Conservation (phyloP, 345 rosid species). For the Geranium rotundifolium region DNA sequence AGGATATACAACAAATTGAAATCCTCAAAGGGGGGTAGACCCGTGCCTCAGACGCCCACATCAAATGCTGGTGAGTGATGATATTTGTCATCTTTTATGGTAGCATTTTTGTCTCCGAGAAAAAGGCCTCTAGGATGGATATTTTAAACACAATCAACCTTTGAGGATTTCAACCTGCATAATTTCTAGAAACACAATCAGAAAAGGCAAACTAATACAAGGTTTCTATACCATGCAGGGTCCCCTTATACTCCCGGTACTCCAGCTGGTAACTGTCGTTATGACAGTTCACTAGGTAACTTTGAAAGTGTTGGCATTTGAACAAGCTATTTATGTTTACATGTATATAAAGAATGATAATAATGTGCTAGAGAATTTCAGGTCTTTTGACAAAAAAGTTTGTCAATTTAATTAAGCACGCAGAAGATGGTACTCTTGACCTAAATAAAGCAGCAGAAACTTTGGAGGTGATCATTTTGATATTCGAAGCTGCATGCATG, state of each 20-base stretch:
- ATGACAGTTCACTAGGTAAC: slow-evolving; percentile 91
- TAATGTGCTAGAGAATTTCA: slow-evolving; percentile 23
- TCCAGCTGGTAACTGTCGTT: slow-evolving; percentile 84
- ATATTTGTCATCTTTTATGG: not conserved
- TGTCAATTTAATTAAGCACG: slow-evolving; percentile 61
- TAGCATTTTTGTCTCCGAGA: not conserved
- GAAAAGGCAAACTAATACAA: slow-evolving; percentile 11
- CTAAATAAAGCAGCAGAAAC: slow-evolving; percentile 87
- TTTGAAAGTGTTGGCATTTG: not conserved
- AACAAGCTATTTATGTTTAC: slow-evolving; percentile 3
- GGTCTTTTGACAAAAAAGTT: slow-evolving; percentile 92
- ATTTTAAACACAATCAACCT: no score
- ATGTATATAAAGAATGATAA: slow-evolving; percentile 6
- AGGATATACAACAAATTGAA: slow-evolving; percentile 47
- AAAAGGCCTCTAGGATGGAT: not conserved
- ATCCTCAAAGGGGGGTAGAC: slow-evolving; percentile 42
- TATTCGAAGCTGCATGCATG: not conserved
- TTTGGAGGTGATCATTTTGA: slow-evolving; percentile 47
- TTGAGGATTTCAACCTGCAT: not conserved
- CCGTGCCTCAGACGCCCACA: slow-evolving; percentile 58
- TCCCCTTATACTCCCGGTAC: slow-evolving; percentile 72
- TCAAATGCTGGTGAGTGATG: slow-evolving; percentile 51
- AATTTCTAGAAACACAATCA: not conserved
- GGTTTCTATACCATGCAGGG: slow-evolving; percentile 40
- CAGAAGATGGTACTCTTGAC: slow-evolving; percentile 86